Evolutionary conservation across 805 yeast genomes (phyloP).

Genomic region (Wickerhamiella brachini): DNA sequence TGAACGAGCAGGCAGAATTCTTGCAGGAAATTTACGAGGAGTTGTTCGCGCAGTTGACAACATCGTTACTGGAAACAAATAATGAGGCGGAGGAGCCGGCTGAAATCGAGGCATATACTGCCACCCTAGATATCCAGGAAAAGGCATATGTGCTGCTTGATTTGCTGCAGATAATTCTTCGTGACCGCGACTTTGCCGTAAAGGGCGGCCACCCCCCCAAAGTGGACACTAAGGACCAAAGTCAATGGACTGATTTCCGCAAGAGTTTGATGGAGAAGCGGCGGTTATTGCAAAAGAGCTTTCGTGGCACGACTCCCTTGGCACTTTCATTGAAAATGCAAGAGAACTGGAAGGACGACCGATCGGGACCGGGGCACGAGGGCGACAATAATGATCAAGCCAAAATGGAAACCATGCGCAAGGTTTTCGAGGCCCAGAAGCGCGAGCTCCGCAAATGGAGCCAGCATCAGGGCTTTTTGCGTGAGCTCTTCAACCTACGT

Average conservation of each 20-base stretch:
- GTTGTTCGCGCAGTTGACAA: slow-evolving; percentile 6
- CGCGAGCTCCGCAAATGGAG: slow-evolving; percentile 29
- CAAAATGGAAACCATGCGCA: background rate
- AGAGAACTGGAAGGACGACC: background rate
- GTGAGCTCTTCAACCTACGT: slow-evolving; percentile 63
- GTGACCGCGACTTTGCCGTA: slow-evolving; percentile 30
- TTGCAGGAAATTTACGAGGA: slow-evolving; percentile 5
- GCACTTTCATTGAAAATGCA: background rate
- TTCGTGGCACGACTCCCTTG: background rate
- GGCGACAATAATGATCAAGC: background rate
- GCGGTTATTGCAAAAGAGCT: slow-evolving; percentile 6
- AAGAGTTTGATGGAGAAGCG: slow-evolving; percentile 15
- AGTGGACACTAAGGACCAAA: background rate
- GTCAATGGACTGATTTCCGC: slow-evolving; percentile 16
- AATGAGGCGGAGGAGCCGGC: slow-evolving; percentile 27
- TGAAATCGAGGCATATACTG: slow-evolving; percentile 67
- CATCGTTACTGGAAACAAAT: slow-evolving; percentile 9
- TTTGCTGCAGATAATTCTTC: slow-evolving; percentile 23
- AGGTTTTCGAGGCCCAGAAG: slow-evolving; percentile 24
- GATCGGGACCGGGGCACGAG: background rate
- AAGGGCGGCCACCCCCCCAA: slow-evolving; percentile 22
- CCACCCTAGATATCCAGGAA: slow-evolving; percentile 64
- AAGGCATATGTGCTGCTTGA: slow-evolving; percentile 31
- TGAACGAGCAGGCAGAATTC: slow-evolving; percentile 8
- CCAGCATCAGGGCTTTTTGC: slow-evolving; percentile 37